Percentiles rank a stretch among this genome's conserved stretches.
phyloP scores from a whole-genome alignment of 129 eudicot species.

The Artemisia argyi region DNA sequence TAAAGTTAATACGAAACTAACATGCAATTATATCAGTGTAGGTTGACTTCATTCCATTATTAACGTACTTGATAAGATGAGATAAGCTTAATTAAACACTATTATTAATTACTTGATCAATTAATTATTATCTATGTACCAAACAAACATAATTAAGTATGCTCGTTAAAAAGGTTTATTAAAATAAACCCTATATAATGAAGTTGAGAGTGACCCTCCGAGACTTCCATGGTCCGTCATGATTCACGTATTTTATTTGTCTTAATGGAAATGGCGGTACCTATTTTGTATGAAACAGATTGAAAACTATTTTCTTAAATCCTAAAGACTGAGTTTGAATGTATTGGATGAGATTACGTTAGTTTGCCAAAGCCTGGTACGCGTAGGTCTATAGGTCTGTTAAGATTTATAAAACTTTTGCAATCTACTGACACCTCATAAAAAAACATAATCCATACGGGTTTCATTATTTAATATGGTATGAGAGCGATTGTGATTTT shows the following conservation, averaged over 20 bases:
- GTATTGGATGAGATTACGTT: too few relatives aligned
- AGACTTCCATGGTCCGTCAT: slow-evolving; percentile 14
- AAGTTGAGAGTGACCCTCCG: neutral
- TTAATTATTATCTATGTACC: neutral
- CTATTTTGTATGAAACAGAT: neutral
- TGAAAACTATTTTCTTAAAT: neutral
- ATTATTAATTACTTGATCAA: neutral
- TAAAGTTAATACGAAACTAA: neutral
- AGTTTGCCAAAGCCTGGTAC: too few relatives aligned
- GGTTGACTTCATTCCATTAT: slow-evolving; percentile 7
- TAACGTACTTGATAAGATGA: neutral
- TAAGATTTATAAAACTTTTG: too few relatives aligned
- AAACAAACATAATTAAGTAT: slow-evolving; percentile 6
- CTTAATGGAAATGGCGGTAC: too few relatives aligned
- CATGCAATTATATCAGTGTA: slow-evolving; percentile 1
- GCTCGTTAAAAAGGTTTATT: neutral
- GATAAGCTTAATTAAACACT: slow-evolving; percentile 24
- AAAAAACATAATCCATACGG: too few relatives aligned
- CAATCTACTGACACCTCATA: too few relatives aligned
- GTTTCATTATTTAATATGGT: too few relatives aligned
- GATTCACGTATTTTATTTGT: too few relatives aligned
- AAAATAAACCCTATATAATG: neutral
- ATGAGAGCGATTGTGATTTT: too few relatives aligned
- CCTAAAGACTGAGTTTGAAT: too few relatives aligned
- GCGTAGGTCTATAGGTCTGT: too few relatives aligned